These are phyloP conservation scores for Ilyonectria sp. DNA, from an alignment of 2,329 filamentous ascomycete genomes.

Conservation along the genomic window DNA sequence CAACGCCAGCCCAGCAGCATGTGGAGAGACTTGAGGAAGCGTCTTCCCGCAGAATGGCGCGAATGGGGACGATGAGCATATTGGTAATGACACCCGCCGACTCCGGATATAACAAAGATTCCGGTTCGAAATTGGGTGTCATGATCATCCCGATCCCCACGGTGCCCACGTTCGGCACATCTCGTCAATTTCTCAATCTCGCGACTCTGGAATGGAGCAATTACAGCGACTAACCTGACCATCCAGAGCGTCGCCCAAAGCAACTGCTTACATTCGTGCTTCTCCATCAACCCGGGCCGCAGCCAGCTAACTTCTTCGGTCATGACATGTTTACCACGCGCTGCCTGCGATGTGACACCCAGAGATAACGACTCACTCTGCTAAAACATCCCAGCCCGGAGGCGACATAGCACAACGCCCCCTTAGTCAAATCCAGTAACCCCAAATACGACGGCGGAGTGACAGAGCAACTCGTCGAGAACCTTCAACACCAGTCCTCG, in stretches of 20 bases:
- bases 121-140: constrained; percentile 13
- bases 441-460: neutral
- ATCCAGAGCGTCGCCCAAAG: neutral
- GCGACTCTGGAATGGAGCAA: constrained; percentile 24
- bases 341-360: neutral
- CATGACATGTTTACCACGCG: neutral
- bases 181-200: neutral
- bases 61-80: neutral
- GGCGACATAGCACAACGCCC: neutral
- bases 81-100: neutral
- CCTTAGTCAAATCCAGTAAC: neutral
- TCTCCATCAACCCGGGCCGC: neutral
- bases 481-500: constrained; percentile 1
- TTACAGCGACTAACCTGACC: neutral
- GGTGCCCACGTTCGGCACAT: neutral
- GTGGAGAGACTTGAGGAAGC: constrained; percentile 19
- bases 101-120: constrained; percentile 20
- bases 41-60: constrained; percentile 11
- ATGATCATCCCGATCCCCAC: neutral
- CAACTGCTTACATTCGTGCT: neutral
- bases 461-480: neutral
- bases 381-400: constrained; percentile 6
- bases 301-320: neutral
- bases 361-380: neutral
- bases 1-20: constrained; percentile 6